Base-by-base conservation (phyloP, 1,284 basidiomycete species). In the Psilocybe mexicana region DNA sequence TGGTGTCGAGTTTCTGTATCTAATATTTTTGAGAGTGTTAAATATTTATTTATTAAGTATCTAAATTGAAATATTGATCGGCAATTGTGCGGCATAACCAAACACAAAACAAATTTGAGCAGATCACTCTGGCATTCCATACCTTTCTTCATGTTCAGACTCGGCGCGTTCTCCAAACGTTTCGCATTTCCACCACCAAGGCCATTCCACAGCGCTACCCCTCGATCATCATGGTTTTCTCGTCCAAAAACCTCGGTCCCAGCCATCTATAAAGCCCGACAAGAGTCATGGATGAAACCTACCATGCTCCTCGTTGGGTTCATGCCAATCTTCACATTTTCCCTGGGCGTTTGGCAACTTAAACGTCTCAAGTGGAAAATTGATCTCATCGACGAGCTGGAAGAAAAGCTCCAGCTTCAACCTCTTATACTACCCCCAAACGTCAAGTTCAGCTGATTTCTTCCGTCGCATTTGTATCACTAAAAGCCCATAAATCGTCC, bases 291-390 rank as follows among this genome's bases (percentile, higher is more conserved):
- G 76, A 70, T 88, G 28, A 89, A 77, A 43, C 90, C 92, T 2
- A 88, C 88, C 3, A 88, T 94, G 71, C 62, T 95, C 18, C 74
- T 96, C 10, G 79, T 97, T 52, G 93, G 92, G 25, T 81, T 92
- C 64, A 92, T 98, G 60, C 96, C 96, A 0, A 76, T 98, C 61
- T 87, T 97, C 66, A 94, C 94, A 0, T 94, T 96, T 64, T 90
- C 82, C n/a, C 79, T 99, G 58, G 96, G 96, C 23, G 87, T 89
- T 36, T 99, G 96, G 97, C 96, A 99, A 70, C 76, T 92, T 38
- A 83, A 93, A 67, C 84, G 97, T 43, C 81, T 99, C 44, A 86
- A 93, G 70, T 99, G 97, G 97, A 99, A 99, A 74, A 79, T 98
- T 33, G 84, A 85, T 52, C 80, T 99, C 59, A 98, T 99, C 63